phyloP scores from a whole-genome alignment of 176 grass and related monocot genomes.

The Chloris gayana region DNA sequence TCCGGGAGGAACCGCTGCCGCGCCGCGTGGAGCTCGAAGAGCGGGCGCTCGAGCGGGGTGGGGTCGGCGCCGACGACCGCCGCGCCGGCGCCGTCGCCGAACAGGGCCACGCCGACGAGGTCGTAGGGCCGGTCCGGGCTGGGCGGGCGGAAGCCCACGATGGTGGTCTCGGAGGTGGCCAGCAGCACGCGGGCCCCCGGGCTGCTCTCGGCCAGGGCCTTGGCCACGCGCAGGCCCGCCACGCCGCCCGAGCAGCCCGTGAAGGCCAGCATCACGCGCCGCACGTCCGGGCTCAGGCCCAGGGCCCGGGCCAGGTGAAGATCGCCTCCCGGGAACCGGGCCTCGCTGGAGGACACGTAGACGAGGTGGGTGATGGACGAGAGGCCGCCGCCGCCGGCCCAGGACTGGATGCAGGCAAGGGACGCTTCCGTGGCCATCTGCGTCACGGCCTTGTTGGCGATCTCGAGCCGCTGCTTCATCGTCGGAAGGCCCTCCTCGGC shows the following conservation, averaged over 20 bases:
- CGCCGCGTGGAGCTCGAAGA: slow-evolving; percentile 69
- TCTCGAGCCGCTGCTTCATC: slow-evolving; percentile 71
- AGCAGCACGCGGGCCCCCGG: slow-evolving; percentile 58
- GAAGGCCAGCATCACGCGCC: slow-evolving; percentile 81
- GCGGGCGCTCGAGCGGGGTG: slow-evolving; percentile 27
- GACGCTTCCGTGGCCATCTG: slow-evolving; percentile 72
- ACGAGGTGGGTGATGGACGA: slow-evolving; percentile 73
- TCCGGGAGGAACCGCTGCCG: slow-evolving; percentile 63
- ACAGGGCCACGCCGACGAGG: slow-evolving; percentile 80
- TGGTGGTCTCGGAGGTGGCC: slow-evolving; percentile 77
- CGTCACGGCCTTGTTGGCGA: slow-evolving; percentile 77
- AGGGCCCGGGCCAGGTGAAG: slow-evolving; percentile 72
- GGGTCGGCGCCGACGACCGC: slow-evolving; percentile 63
- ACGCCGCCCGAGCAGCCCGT: slow-evolving; percentile 79
- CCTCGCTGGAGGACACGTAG: slow-evolving; percentile 78
- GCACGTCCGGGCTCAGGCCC: slow-evolving; percentile 64
- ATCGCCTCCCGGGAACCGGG: slow-evolving; percentile 70
- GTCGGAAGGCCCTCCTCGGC: slow-evolving; percentile 55
- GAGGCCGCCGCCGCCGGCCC: slow-evolving; percentile 46
- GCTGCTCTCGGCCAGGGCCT: slow-evolving; percentile 72
- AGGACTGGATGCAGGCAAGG: slow-evolving; percentile 31
- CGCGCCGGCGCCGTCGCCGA: slow-evolving; percentile 76
- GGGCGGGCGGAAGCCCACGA: slow-evolving; percentile 75
- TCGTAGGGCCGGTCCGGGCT: slow-evolving; percentile 72
- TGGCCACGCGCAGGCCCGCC: slow-evolving; percentile 74